Base-by-base conservation (phyloP, 306 rosid species). In the Rosa multiflora region DNA sequence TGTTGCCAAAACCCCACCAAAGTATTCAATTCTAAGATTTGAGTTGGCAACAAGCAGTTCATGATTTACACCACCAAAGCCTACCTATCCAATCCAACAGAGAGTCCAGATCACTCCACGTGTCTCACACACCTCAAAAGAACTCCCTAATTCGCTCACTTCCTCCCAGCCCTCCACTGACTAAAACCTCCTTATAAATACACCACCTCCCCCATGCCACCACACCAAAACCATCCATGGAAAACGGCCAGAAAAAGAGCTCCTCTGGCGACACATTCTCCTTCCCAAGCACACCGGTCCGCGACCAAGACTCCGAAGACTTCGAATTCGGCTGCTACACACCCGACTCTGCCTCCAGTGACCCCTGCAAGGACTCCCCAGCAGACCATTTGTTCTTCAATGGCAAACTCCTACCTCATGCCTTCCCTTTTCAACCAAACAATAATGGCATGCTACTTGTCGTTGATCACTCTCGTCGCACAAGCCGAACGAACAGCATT, bases 321-420 rank as follows among this genome's bases (percentile, higher is more conserved):
- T 94, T 94, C 21, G 97, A 89, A 47, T 94, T 94, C 49, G 92
- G 94, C 0, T 87, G 91, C 76, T 61, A 92, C 4, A 90, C 91
- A 2, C 96, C 91, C 0, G 89, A 89, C 78, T 94, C 96, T 0
- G 90, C 94, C 26, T 83, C 94, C 26, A 59, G 67, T 5, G 89
- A 83, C n/a, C 86, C 90, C 21, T 86, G 76, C 79, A 84, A 76
- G 42, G 77, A 83, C 64, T 94, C 98, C 6, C 96, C 97, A 2
- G 98, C 98, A 0, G 98, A 94, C 69, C 91, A 94, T 63, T 76
- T 94, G 75, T 94, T 94, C 91, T 78, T 86, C 82, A 94, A 94
- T 8, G 98, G 98, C 17, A 90, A 84, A 17, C 98, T 94, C 76
- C 86, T 85, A 12, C 97, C 98, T 2, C 98, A 94, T 58, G 76